Conservation (phyloP, 495 filamentous ascomycete species). For the Xylaria flabelliformis region DNA sequence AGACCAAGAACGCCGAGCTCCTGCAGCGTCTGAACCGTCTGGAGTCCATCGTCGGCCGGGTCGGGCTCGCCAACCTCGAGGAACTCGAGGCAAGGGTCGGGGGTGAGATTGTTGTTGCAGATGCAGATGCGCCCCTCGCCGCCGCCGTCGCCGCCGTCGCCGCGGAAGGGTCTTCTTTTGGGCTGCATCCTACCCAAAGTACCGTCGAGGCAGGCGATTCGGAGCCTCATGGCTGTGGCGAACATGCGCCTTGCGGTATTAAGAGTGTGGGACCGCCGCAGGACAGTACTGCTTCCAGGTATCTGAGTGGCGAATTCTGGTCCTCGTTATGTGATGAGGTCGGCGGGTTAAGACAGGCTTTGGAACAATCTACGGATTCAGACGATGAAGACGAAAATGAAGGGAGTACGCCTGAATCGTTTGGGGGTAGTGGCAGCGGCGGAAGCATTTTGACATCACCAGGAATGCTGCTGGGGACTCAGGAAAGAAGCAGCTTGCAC, state of each 20-base stretch:
- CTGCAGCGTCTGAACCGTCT: constrained; percentile 70
- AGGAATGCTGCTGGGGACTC: constrained; percentile 56
- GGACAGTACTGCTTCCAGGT: constrained; percentile 51
- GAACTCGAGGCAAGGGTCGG: constrained; percentile 12
- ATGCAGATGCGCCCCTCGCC: background rate
- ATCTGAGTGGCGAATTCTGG: constrained; percentile 83
- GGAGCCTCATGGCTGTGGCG: constrained; percentile 56
- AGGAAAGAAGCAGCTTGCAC: constrained; percentile 34
- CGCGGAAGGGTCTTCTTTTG: background rate
- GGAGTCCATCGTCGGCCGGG: constrained; percentile 71
- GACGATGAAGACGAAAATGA: constrained; percentile 49
- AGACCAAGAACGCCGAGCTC: constrained; percentile 58
- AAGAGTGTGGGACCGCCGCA: constrained; percentile 32
- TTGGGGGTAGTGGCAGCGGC: constrained; percentile 46
- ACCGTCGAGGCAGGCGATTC: constrained; percentile 40
- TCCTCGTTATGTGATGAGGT: constrained; percentile 75
- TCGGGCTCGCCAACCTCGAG: constrained; percentile 38
- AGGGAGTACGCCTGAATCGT: constrained; percentile 52
- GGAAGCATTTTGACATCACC: constrained; percentile 60
- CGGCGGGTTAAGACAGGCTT: constrained; percentile 46
- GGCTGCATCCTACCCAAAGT: constrained; percentile 35
- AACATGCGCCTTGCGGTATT: background rate
- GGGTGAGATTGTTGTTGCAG: background rate
- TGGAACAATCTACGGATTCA: constrained; percentile 48
- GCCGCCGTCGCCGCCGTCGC: background rate